A percentile compares a stretch with the other conserved stretches of the same genome.
Evolutionary conservation across 2,329 filamentous ascomycete species (phyloP).

Genomic region (Gremmenia infestans): DNA sequence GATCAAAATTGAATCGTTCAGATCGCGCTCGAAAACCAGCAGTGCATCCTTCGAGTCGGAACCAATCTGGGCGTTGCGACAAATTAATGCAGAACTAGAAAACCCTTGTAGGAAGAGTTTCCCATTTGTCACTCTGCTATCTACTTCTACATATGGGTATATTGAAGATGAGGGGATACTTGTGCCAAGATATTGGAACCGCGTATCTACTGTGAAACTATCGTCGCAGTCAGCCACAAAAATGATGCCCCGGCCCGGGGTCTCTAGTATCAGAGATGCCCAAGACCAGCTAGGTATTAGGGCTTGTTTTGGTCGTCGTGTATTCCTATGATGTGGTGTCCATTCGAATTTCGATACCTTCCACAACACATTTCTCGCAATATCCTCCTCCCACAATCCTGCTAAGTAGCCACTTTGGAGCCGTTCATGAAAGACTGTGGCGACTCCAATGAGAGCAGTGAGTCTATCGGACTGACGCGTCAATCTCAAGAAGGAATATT

Average conservation of each 20-base stretch:
- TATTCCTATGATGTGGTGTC: neutral
- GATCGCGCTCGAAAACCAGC: conserved; percentile 1
- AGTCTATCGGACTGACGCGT: conserved; percentile 5
- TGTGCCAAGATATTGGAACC: neutral
- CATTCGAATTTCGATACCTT: neutral
- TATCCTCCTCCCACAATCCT: conserved; percentile 1
- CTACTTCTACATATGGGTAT: neutral
- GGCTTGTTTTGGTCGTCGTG: neutral
- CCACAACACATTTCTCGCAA: neutral
- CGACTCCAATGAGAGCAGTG: conserved; percentile 9
- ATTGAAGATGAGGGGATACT: neutral
- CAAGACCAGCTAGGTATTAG: conserved; percentile 5
- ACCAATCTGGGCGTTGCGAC: neutral
- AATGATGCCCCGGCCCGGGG: neutral
- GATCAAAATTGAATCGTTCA: neutral
- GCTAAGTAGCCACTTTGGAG: conserved; percentile 2
- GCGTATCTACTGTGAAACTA: neutral
- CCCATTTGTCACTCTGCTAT: neutral
- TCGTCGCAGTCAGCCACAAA: conserved; percentile 1
- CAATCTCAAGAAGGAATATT: conserved; percentile 7
- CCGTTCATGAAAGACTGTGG: conserved; percentile 4
- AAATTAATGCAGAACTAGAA: neutral
- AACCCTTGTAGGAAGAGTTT: too few species aligned
- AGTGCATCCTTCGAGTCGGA: neutral
- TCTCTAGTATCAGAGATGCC: conserved; percentile 2